phyloP scores from a whole-genome alignment of 805 yeast species.

The Sungouiella blattae region DNA sequence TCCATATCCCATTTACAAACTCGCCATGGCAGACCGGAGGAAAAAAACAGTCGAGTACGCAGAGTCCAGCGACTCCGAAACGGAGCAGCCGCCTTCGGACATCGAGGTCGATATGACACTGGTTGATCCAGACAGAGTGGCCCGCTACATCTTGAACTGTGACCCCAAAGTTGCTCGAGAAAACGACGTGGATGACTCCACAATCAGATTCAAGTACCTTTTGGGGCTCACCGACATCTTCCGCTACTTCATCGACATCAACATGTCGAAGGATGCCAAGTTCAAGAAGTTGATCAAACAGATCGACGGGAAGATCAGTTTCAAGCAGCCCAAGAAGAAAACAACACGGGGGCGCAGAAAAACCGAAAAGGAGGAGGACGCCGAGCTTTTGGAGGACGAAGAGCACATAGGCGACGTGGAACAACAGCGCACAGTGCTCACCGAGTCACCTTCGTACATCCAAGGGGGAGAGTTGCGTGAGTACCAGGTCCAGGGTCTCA shows the following conservation, averaged over 20 bases:
- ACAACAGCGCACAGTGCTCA: conserved; percentile 58
- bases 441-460: conserved; percentile 80
- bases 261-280: conserved; percentile 73
- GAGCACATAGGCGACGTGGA: conserved; percentile 55
- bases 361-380: conserved; percentile 94
- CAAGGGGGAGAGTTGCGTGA: conserved; percentile 74
- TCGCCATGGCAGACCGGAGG: conserved; percentile 1
- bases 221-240: conserved; percentile 81
- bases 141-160: conserved; percentile 12
- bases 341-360: conserved; percentile 62
- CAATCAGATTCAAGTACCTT: conserved; percentile 74
- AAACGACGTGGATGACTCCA: conserved; percentile 57
- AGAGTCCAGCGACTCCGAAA: conserved; percentile 5
- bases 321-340: conserved; percentile 24
- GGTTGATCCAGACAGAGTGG: conserved; percentile 7
- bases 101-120: conserved; percentile 1
- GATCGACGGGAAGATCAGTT: conserved; percentile 49
- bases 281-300: conserved; percentile 59
- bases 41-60: conserved; percentile 2
- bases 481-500: conserved; percentile 91
- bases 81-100: conserved; percentile 3
- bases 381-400: conserved; percentile 82
- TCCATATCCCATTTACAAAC: too few species aligned
- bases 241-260: conserved; percentile 79
- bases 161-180: conserved; percentile 59